Evolutionary conservation across 257 asterid genomes (phyloP), one percentile per base, ranked within the genome.

Genomic region (Thymus mandschuricus): DNA sequence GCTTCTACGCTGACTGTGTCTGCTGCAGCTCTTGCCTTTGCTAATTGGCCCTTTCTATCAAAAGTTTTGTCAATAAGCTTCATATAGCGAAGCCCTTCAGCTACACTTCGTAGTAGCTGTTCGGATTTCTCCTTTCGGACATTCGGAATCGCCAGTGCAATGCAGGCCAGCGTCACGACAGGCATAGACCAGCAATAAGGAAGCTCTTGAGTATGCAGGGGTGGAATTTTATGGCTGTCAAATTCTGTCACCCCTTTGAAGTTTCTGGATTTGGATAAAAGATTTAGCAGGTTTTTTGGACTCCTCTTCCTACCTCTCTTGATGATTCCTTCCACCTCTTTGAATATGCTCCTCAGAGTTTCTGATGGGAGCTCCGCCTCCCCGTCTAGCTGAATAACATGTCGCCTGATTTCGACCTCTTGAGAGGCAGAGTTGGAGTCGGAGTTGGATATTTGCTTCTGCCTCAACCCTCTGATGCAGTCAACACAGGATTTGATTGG

Each of bases 111-210:
- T 27, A 78, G 70, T 43, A 84, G 62, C 52, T 38, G 15, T 1
- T 52, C 66, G 1, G 74, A 49, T n/a, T 76, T 71, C 34, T 56
- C 10, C 70, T 55, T 70, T 2, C 75, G 61, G 28, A 70, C 55
- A 15, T 76, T 71, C 4, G 88, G 86, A 54, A 84, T 80, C 7
- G 82, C 73, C 7, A 68, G 27, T 0, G 88, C 82, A 0, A 84
- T 79, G 54, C 82, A 78, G 15, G 88, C 75, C 9, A 84, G 77
- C 13, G 85, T 85, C 60, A 80, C 82, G 15, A 83, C 21, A 29
- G 83, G 76, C 48, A 85, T 61, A 51, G 85, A 76, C 90, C 94
- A 87, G 78, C 84, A 83, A 57, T 76, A 64, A 7, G 85, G 80
- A 31, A 80, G 86, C 44, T 83, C 82, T 49, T 64, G 68, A 12